Conservation (phyloP, 768 basidiomycete genomes). For the Russula abietina region DNA sequence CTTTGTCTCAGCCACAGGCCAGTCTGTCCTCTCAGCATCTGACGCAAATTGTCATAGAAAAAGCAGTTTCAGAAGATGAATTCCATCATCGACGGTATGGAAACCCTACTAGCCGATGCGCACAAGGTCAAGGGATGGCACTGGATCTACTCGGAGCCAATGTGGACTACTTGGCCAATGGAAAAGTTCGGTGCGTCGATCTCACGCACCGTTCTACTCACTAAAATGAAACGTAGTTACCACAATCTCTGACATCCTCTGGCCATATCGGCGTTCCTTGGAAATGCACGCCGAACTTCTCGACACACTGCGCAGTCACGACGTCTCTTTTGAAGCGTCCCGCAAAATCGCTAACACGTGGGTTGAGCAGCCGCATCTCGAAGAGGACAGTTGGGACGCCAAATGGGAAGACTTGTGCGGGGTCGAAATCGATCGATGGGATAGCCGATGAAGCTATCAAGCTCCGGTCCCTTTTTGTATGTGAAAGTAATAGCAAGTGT, state of each 20-base stretch:
- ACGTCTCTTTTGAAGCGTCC: slow-evolving; percentile 63
- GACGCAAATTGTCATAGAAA: slow-evolving; percentile 38
- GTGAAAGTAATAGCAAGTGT: neutral
- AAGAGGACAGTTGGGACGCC: slow-evolving; percentile 62
- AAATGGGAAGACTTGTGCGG: slow-evolving; percentile 75
- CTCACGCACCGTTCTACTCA: neutral
- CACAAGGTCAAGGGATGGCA: slow-evolving; percentile 63
- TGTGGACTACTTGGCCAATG: slow-evolving; percentile 80
- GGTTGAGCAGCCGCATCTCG: slow-evolving; percentile 62
- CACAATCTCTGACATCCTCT: slow-evolving; percentile 48
- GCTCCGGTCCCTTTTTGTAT: slow-evolving; percentile 3
- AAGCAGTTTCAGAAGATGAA: slow-evolving; percentile 69
- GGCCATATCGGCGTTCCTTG: slow-evolving; percentile 64
- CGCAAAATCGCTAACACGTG: slow-evolving; percentile 57
- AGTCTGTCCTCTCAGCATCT: neutral
- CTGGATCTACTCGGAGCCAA: slow-evolving; percentile 64
- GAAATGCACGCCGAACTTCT: slow-evolving; percentile 50
- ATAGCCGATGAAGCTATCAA: slow-evolving; percentile 27
- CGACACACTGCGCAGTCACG: slow-evolving; percentile 54
- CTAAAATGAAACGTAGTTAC: slow-evolving; percentile 38
- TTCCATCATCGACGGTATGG: slow-evolving; percentile 55
- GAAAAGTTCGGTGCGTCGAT: slow-evolving; percentile 61
- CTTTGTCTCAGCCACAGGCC: neutral
- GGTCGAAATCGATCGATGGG: slow-evolving; percentile 73
- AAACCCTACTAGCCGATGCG: slow-evolving; percentile 60